Conservation (phyloP, 2,329 filamentous ascomycete species). For the Penicillium brasilianum region DNA sequence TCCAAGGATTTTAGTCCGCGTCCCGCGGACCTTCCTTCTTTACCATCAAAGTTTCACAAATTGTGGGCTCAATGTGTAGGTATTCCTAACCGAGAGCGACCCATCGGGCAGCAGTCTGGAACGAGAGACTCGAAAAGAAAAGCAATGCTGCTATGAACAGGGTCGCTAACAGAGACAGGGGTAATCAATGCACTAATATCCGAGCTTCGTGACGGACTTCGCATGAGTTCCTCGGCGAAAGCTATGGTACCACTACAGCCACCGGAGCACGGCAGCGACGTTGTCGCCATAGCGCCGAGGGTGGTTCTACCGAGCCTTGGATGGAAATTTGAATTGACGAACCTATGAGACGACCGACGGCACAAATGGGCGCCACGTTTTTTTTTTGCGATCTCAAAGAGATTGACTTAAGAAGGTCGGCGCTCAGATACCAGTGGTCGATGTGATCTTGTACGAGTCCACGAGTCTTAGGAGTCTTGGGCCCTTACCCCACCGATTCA, state of each 20-base stretch:
- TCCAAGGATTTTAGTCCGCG: neutral
- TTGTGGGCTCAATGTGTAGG: conserved; percentile 3
- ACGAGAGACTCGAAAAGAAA: neutral
- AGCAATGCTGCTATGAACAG: conserved; percentile 10
- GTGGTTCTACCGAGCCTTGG: conserved; percentile 11
- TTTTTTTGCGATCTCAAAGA: conserved; percentile 11
- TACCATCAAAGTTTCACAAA: conserved; percentile 5
- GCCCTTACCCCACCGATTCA: conserved; percentile 13
- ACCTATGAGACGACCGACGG: conserved; percentile 7
- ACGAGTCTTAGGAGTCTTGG: conserved; percentile 15
- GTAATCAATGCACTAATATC: conserved; percentile 10
- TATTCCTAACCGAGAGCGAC: conserved; percentile 4
- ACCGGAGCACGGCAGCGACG: conserved; percentile 9
- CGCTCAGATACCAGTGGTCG: conserved; percentile 10
- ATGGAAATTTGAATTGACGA: neutral
- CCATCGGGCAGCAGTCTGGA: neutral
- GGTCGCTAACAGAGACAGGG: conserved; percentile 4
- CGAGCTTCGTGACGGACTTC: conserved; percentile 2
- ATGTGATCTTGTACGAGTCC: conserved; percentile 14
- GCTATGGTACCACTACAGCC: conserved; percentile 6
- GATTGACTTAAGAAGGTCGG: conserved; percentile 9
- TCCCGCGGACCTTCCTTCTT: conserved; percentile 12
- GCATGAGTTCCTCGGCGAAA: conserved; percentile 15
- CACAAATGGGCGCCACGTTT: neutral
- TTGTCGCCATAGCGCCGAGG: conserved; percentile 9